A percentile compares a stretch with the other conserved stretches of the same genome.
Conservation (phyloP, 192 early-diverging fungal species). For the Chytriomyces sp. region DNA sequence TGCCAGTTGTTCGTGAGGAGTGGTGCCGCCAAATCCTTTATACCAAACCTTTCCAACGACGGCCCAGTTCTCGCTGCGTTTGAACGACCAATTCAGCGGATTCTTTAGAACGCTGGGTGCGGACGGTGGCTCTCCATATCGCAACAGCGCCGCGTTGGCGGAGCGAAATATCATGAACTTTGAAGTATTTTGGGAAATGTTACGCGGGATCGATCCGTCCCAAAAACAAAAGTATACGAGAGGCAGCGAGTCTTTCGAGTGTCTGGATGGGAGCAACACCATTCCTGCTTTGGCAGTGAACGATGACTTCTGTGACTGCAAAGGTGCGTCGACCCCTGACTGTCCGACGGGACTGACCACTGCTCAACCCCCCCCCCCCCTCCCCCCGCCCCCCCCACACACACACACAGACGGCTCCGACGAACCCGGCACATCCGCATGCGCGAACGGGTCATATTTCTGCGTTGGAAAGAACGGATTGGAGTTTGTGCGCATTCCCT, state of each 20-base stretch:
- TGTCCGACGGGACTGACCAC: no score
- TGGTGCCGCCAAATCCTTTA: background rate
- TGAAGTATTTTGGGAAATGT: background rate
- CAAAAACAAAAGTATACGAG: background rate
- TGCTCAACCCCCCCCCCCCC: no score
- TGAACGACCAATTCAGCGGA: constrained; percentile 1
- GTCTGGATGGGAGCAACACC: constrained; percentile 67
- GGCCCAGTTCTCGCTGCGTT: constrained; percentile 15
- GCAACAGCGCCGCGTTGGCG: constrained; percentile 7
- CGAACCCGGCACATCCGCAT: constrained; percentile 93
- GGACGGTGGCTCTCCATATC: background rate
- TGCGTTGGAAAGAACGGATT: constrained; percentile 79
- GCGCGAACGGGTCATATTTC: constrained; percentile 74
- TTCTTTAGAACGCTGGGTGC: background rate
- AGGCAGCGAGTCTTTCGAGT: constrained; percentile 32
- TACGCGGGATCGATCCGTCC: background rate
- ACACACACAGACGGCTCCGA: constrained; percentile 93
- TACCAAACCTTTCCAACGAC: constrained; percentile 20
- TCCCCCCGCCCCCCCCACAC: no score
- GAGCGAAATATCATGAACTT: background rate
- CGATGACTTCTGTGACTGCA: constrained; percentile 94
- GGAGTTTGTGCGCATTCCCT: constrained; percentile 60
- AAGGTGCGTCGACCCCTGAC: no score
- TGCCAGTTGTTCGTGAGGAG: background rate
- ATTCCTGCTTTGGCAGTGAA: constrained; percentile 75